Base-by-base conservation (phyloP, 192 early-diverging fungal genomes). In the Helicostylum pulchrum region DNA sequence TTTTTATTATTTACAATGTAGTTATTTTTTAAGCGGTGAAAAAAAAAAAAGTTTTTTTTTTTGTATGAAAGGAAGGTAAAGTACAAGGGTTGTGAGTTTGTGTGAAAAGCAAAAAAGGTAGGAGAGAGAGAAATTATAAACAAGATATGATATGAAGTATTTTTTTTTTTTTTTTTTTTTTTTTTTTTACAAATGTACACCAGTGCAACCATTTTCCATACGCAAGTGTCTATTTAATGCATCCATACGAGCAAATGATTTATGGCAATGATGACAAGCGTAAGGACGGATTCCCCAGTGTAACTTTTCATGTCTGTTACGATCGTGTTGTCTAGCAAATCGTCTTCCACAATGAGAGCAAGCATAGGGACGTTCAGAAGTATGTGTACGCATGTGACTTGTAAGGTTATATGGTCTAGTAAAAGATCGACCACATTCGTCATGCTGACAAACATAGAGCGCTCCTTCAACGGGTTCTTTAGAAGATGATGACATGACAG, bases 241-340 rank as follows among this genome's bases (percentile, higher is more conserved):
- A 72, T 92, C 90, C 42, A 87, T 69, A 1, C 90, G 86, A 15
- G 90, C 88, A 77, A 92, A 92, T 43, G 79, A 78, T 21, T 87
- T 85, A 14, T 81, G 83, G 67, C 90, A 92, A 50, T 87, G 79
- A 7, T 75, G 68, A 57, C 90, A 92, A 23, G 79, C 85, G 76
- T 85, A 85, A 6, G 86, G 87, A 68, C 85, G 84, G 61, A 83
- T 81, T 34, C 88, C 88, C 21, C 83, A 83, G 51, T 92, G 90
- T 44, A 90, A 77, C 68, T 87, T 88, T 75, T 83, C 83, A 59
- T 91, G 89, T 20, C 94, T 79, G 71, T 92, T 96, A 54, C 92
- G 74, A 65, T 96, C 94, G 67, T 95, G 92, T 64, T 92, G 88
- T n/a, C 94, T 81, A 8, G 92, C 87, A 79, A 97, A 97, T 21